phyloP scores from a whole-genome alignment of 192 early-diverging fungal genomes.

The Blastocladiella britannica region DNA sequence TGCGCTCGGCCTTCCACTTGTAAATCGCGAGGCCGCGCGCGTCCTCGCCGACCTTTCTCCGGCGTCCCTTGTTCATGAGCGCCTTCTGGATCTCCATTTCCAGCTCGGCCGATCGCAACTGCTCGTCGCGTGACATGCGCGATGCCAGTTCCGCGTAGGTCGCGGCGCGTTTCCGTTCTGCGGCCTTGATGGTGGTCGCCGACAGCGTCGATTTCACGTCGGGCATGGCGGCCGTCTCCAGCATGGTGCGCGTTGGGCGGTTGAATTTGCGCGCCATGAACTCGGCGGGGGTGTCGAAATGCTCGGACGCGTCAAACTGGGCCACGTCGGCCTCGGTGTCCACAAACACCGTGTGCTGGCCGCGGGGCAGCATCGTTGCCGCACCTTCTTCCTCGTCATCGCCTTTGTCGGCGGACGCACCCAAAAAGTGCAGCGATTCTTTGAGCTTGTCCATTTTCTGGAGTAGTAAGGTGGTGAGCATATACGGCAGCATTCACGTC shows the following conservation, averaged over 20 bases:
- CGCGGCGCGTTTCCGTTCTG: constrained; percentile 26
- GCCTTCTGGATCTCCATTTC: constrained; percentile 63
- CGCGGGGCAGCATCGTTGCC: constrained; percentile 8
- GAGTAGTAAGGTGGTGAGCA: constrained; percentile 5
- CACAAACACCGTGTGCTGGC: constrained; percentile 56
- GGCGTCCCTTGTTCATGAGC: constrained; percentile 58
- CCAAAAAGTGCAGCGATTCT: constrained; percentile 44
- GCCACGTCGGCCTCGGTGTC: constrained; percentile 42
- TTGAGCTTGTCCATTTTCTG: constrained; percentile 56
- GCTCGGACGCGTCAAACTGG: constrained; percentile 52
- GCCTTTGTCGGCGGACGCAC: constrained; percentile 12
- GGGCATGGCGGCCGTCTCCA: neutral
- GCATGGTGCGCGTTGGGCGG: constrained; percentile 25
- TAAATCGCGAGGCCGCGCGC: constrained; percentile 58
- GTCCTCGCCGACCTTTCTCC: constrained; percentile 63
- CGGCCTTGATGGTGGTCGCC: constrained; percentile 6
- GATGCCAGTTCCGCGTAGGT: constrained; percentile 44
- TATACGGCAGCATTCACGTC: constrained; percentile 6
- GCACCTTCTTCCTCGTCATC: constrained; percentile 17
- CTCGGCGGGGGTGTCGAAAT: constrained; percentile 64
- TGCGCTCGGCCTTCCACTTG: constrained; percentile 52
- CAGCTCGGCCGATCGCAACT: constrained; percentile 41
- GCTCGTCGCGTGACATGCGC: constrained; percentile 52
- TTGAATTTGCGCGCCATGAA: constrained; percentile 62
- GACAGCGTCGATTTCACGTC: constrained; percentile 2